A percentile compares a stretch with the other conserved stretches of the same genome.
These are phyloP conservation scores for Backusella circina DNA, from an alignment of 192 early-diverging fungal genomes.

Conservation along the genomic window DNA sequence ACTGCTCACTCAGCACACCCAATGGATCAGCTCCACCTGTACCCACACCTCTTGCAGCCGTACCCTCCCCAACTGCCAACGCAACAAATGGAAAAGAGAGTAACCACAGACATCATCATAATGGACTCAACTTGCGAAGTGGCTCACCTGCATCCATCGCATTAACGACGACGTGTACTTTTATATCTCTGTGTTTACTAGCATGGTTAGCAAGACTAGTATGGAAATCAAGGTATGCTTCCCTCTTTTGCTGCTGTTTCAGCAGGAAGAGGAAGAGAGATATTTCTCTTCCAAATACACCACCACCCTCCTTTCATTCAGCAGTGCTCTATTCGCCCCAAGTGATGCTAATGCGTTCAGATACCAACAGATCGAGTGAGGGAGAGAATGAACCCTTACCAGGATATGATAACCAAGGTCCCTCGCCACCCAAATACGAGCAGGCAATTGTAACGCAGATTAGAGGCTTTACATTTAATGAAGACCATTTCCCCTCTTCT, in stretches of 20 bases:
- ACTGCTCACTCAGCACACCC: not conserved
- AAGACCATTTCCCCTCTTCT: not conserved
- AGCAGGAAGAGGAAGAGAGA: not conserved
- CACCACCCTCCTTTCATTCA: not conserved
- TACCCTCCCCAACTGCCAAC: not conserved
- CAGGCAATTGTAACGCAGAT: slow-evolving; percentile 21
- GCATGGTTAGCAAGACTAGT: not conserved
- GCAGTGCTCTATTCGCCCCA: not conserved
- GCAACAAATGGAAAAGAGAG: not conserved
- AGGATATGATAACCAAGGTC: slow-evolving; percentile 6
- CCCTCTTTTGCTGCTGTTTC: not conserved
- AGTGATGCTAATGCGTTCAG: not conserved
- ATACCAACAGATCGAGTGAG: not conserved
- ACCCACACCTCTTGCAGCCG: not conserved
- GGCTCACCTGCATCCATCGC: not conserved
- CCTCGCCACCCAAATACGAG: slow-evolving; percentile 22
- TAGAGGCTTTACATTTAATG: not conserved
- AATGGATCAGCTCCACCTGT: slow-evolving; percentile 9
- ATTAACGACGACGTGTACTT: not conserved
- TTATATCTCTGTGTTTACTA: not conserved
- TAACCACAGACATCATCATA: not conserved
- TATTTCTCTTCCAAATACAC: not conserved
- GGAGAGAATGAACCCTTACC: slow-evolving; percentile 5
- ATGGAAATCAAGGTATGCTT: not conserved
- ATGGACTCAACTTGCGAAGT: not conserved